Percentiles rank a stretch among this genome's conserved stretches.
Conservation (phyloP, 1,139 yeast species). For the Lodderomyces margitis region DNA sequence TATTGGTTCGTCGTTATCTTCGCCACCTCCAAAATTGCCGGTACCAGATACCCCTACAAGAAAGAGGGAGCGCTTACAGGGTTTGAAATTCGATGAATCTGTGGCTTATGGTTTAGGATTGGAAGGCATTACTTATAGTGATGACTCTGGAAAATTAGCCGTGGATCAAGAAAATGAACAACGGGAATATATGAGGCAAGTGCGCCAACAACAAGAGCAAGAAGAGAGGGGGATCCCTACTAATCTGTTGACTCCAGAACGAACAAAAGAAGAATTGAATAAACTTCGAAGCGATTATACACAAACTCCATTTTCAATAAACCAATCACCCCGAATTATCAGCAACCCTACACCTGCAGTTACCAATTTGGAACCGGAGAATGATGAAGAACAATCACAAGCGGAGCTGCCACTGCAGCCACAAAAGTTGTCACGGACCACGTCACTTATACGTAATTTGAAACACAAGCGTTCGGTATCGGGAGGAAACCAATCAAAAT, state of each 20-base stretch:
- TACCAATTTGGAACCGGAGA: conserved; percentile 34
- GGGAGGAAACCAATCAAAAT: conserved; percentile 39
- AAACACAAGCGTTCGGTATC: conserved; percentile 45
- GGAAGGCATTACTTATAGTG: conserved; percentile 31
- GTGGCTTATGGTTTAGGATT: conserved; percentile 41
- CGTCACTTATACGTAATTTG: conserved; percentile 29
- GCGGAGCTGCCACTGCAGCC: conserved; percentile 6
- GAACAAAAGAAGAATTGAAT: neutral
- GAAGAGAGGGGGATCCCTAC: neutral
- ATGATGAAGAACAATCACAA: conserved; percentile 6
- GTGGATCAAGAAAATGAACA: conserved; percentile 1
- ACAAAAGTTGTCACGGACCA: conserved; percentile 8
- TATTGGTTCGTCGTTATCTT: conserved; percentile 15
- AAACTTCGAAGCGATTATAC: neutral
- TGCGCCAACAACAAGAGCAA: conserved; percentile 7
- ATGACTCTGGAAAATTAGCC: neutral
- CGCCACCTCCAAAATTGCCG: conserved; percentile 39
- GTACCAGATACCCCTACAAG: conserved; percentile 28
- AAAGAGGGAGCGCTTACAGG: conserved; percentile 4
- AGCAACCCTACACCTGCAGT: conserved; percentile 33
- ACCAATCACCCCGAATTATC: conserved; percentile 10
- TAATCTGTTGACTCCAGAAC: neutral
- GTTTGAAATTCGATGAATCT: conserved; percentile 14
- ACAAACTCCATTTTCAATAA: conserved; percentile 1
- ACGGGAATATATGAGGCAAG: conserved; percentile 11